Percentiles rank a stretch among this genome's conserved stretches.
Evolutionary conservation across 2,329 filamentous ascomycete genomes (phyloP).

Genomic region (Chrysoporthe deuterocubensis): DNA sequence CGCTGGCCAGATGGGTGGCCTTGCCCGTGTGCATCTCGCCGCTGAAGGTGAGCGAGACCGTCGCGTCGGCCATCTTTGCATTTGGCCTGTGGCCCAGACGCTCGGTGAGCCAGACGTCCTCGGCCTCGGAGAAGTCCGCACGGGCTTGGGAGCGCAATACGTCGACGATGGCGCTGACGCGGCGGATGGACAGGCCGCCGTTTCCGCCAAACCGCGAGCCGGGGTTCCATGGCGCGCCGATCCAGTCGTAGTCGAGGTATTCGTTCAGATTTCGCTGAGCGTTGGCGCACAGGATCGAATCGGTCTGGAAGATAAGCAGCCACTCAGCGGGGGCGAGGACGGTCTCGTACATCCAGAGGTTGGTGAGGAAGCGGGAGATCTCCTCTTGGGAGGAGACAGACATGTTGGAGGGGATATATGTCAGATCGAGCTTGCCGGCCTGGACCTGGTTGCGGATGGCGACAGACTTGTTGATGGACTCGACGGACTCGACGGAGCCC

Average conservation of each 20-base stretch:
- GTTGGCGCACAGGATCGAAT: constrained; percentile 61
- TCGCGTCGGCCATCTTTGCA: constrained; percentile 49
- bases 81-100: constrained; percentile 52
- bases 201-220: constrained; percentile 55
- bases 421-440: constrained; percentile 56
- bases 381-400: constrained; percentile 51
- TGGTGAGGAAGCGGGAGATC: constrained; percentile 53
- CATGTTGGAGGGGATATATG: constrained; percentile 53
- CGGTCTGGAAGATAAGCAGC: constrained; percentile 59
- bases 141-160: constrained; percentile 54
- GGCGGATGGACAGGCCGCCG: constrained; percentile 58
- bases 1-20: constrained; percentile 26
- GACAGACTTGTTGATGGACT: constrained; percentile 38
- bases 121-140: constrained; percentile 54
- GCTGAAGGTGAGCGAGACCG: constrained; percentile 30
- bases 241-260: constrained; percentile 59
- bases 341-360: constrained; percentile 56
- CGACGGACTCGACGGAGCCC: constrained; percentile 46
- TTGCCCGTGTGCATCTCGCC: constrained; percentile 29
- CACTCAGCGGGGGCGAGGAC: constrained; percentile 56
- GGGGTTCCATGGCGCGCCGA: constrained; percentile 47
- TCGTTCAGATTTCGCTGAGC: constrained; percentile 55
- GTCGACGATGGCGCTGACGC: constrained; percentile 53
- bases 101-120: constrained; percentile 60
- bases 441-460: constrained; percentile 54